Evolutionary conservation across 805 yeast genomes (phyloP), one percentile per base, ranked within the genome.

Genomic region (Ogataea polymorpha): DNA sequence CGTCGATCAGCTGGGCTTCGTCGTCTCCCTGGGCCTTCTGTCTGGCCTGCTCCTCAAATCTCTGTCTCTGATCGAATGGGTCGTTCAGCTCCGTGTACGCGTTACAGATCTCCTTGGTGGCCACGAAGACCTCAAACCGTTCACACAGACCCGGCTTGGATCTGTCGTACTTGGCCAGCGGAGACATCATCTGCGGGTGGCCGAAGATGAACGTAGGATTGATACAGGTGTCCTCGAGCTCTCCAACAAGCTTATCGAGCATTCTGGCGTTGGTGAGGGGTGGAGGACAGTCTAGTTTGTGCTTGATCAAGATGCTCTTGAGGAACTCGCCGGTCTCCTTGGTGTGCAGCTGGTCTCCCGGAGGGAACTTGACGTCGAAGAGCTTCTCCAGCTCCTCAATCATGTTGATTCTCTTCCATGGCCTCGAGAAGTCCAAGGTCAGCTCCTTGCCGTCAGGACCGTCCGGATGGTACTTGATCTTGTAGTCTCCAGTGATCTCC

Each of bases 121-220:
- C 98, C 53, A 93, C 98, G 61, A 91, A 91, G 45, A 93, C 96
- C 74, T 91, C 99, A 66, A 91, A 91, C 70, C 99, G 82, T 72
- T 91, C 99, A 77, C 97, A 89, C 63, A 91, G 74, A 58, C 99
- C 99, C 46, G 96, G 95, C 50, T 78, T 75, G 46, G 82, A 76
- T 71, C 99, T 83, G 65, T 91, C 86, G 72, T 86, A 87, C 75
- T 91, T 91, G 63, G 99, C 99, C 69, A 91, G 78, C 53, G 99
- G 99, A 44, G 98, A 91, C 99, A 91, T 91, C 95, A 91, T 88
- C 74, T 91, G 97, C 45, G 99, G 99, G 68, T 91, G 99, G 57
- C 99, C 99, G 61, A 88, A 90, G 67, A 91, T 86, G 69, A 91
- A 91, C 34, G 98, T 93, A 57, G 99, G 99, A 76, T 87, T 93